Evolutionary conservation across 805 yeast genomes (phyloP).

Genomic region (Spathaspora girioi): DNA sequence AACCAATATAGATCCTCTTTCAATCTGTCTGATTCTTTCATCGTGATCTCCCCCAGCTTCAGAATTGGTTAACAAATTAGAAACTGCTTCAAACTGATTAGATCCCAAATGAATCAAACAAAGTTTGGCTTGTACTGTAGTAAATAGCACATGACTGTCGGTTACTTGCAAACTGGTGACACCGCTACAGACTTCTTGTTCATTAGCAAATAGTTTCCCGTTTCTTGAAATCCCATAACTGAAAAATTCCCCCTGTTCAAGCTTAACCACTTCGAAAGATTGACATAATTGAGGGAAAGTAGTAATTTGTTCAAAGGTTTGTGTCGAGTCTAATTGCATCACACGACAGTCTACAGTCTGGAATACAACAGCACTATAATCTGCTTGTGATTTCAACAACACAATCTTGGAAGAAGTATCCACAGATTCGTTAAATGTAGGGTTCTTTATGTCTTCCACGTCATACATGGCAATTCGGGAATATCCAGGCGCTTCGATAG

Average conservation of each 20-base stretch:
- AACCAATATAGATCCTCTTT: slow-evolving; percentile 85
- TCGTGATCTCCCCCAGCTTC: slow-evolving; percentile 35
- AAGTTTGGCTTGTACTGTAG: slow-evolving; percentile 83
- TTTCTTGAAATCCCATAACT: slow-evolving; percentile 70
- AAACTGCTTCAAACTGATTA: neutral
- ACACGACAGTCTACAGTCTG: slow-evolving; percentile 66
- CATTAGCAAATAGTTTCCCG: slow-evolving; percentile 72
- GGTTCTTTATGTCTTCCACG: slow-evolving; percentile 36
- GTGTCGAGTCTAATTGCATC: slow-evolving; percentile 32
- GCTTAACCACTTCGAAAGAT: slow-evolving; percentile 45
- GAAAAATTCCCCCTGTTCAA: slow-evolving; percentile 18
- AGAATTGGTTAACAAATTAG: slow-evolving; percentile 6
- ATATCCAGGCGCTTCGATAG: slow-evolving; percentile 49
- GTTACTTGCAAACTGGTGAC: slow-evolving; percentile 80
- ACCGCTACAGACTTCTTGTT: slow-evolving; percentile 57
- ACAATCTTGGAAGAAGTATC: slow-evolving; percentile 51
- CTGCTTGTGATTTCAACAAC: slow-evolving; percentile 51
- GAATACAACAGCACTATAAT: slow-evolving; percentile 48
- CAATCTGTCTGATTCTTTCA: slow-evolving; percentile 85
- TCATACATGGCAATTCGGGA: slow-evolving; percentile 54
- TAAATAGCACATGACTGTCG: slow-evolving; percentile 68
- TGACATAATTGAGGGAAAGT: slow-evolving; percentile 70
- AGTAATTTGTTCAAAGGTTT: slow-evolving; percentile 32
- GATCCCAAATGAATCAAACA: slow-evolving; percentile 72
- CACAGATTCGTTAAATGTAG: slow-evolving; percentile 36